A percentile compares a stretch with the other conserved stretches of the same genome.
phyloP scores from a whole-genome alignment of 2,329 filamentous ascomycete species.

The Diplocarpon rosae region DNA sequence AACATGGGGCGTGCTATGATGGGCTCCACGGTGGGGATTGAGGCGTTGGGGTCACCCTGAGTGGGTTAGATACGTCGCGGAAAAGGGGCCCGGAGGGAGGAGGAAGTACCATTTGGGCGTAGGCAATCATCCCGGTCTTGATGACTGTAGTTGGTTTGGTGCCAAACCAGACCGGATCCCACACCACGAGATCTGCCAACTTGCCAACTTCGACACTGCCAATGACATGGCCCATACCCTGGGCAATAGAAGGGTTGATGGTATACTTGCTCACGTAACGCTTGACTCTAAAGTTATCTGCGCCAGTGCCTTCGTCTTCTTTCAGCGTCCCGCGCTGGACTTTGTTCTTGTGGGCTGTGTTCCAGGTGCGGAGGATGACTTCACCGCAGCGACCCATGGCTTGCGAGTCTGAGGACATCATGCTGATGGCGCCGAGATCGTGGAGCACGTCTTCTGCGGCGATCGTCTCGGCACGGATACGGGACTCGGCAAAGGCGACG shows the following conservation, averaged over 20 bases:
- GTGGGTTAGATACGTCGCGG: constrained; percentile 4
- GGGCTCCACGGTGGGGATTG: constrained; percentile 81
- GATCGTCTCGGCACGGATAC: constrained; percentile 92
- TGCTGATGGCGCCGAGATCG: constrained; percentile 87
- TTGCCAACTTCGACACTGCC: constrained; percentile 85
- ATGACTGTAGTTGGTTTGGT: constrained; percentile 72
- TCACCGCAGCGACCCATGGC: constrained; percentile 96
- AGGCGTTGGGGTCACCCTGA: constrained; percentile 69
- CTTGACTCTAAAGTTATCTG: constrained; percentile 88
- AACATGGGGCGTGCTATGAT: constrained; percentile 81
- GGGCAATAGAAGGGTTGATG: constrained; percentile 82
- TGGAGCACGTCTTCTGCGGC: constrained; percentile 94
- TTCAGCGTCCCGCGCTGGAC: constrained; percentile 63
- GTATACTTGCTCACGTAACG: constrained; percentile 93
- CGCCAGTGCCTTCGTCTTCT: constrained; percentile 68
- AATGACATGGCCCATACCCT: constrained; percentile 80
- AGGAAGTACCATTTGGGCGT: constrained; percentile 64
- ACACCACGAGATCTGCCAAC: constrained; percentile 78
- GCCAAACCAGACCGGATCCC: constrained; percentile 77
- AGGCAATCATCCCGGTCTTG: constrained; percentile 80
- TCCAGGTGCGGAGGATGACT: constrained; percentile 87
- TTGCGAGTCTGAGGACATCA: constrained; percentile 94
- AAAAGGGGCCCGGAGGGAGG: neutral
- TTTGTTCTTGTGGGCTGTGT: constrained; percentile 97
- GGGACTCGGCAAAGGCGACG: constrained; percentile 86